These are phyloP conservation scores for Fusarium ramigenum DNA, from an alignment of 2,329 filamentous ascomycete genomes.

Conservation along the genomic window DNA sequence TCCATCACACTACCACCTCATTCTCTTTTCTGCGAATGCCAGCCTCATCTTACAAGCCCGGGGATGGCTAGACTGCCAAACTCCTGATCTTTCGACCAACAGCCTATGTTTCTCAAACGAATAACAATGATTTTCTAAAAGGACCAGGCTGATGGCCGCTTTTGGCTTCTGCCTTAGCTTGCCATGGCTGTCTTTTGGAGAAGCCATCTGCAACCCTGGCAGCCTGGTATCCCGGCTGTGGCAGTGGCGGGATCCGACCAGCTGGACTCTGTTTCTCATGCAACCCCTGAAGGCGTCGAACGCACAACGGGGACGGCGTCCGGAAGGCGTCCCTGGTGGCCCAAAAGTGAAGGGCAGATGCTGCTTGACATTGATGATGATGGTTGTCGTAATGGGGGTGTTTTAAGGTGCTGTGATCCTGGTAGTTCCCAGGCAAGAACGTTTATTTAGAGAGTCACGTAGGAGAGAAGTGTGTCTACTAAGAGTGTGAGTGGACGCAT, in stretches of 20 bases:
- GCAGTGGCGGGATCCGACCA: constrained; percentile 39
- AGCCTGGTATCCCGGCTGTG: constrained; percentile 30
- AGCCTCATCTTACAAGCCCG: constrained; percentile 13
- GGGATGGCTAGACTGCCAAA: constrained; percentile 32
- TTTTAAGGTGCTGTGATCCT: neutral
- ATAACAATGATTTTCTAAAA: constrained; percentile 7
- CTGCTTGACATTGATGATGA: constrained; percentile 30
- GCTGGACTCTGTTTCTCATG: constrained; percentile 40
- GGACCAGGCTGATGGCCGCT: constrained; percentile 26
- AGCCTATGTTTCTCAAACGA: constrained; percentile 4
- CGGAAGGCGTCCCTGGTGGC: constrained; percentile 35
- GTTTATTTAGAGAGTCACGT: neutral
- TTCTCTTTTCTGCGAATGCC: constrained; percentile 1
- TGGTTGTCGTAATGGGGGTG: constrained; percentile 12
- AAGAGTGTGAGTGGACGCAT: constrained; percentile 15
- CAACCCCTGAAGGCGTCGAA: constrained; percentile 37
- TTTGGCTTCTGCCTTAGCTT: constrained; percentile 23
- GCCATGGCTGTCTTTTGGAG: constrained; percentile 23
- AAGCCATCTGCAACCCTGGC: constrained; percentile 31
- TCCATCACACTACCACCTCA: constrained; percentile 12
- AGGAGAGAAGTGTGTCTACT: neutral
- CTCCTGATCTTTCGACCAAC: neutral
- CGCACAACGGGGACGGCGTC: constrained; percentile 39
- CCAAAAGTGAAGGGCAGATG: constrained; percentile 18
- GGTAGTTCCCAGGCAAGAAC: neutral